phyloP scores from a whole-genome alignment of 2,329 filamentous ascomycete species.

The Aureobasidium leucospermi region DNA sequence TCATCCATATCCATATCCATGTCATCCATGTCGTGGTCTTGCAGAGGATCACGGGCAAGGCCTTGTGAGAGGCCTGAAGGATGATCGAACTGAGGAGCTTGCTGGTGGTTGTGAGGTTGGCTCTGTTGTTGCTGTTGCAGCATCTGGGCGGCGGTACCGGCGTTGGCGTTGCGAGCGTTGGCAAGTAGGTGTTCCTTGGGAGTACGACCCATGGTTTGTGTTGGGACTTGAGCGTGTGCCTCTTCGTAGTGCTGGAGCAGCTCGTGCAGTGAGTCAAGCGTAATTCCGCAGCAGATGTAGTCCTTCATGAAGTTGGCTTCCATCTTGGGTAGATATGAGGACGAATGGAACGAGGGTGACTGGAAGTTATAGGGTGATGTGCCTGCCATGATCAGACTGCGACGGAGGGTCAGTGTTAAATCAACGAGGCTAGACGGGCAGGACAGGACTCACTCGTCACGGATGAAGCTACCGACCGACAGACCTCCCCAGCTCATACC shows the following conservation, averaged over 20 bases:
- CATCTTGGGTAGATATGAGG: conserved; percentile 90
- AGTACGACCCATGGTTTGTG: conserved; percentile 32
- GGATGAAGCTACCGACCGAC: conserved; percentile 92
- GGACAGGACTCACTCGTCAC: conserved; percentile 76
- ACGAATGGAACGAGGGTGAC: conserved; percentile 93
- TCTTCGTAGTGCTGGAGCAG: conserved; percentile 96
- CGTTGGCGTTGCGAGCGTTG: conserved; percentile 16
- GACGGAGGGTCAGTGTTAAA: conserved; percentile 10
- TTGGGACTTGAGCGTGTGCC: conserved; percentile 62
- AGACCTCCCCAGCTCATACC: conserved; percentile 97
- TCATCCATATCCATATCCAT: conserved; percentile 98
- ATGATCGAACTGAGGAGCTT: conserved; percentile 13
- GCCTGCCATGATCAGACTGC: conserved; percentile 87
- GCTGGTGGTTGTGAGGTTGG: conserved; percentile 7
- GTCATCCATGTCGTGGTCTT: conserved; percentile 36
- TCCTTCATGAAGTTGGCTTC: conserved; percentile 98
- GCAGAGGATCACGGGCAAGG: conserved; percentile 13
- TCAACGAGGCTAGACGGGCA: background rate
- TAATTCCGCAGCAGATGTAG: conserved; percentile 89
- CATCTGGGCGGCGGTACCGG: conserved; percentile 15
- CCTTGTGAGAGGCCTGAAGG: conserved; percentile 16
- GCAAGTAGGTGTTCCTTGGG: conserved; percentile 26
- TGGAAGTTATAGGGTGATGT: conserved; percentile 84
- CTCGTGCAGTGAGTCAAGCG: conserved; percentile 85
- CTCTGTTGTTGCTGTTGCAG: conserved; percentile 15